Percentiles rank a stretch among this genome's conserved stretches.
phyloP scores from a whole-genome alignment of 148 eudicot genomes.

The Arbutus unedo region DNA sequence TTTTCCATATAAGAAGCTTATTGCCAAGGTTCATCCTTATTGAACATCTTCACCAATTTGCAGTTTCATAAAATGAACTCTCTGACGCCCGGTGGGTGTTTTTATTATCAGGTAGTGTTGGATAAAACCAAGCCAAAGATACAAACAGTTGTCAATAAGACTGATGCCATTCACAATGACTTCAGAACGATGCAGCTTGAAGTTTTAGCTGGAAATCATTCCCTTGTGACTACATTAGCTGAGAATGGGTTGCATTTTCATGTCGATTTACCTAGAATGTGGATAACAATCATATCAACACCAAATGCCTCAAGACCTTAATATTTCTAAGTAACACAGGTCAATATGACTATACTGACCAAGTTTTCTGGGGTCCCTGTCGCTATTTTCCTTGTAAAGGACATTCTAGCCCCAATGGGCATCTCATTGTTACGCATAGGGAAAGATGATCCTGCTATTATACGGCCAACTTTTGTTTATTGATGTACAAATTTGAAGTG shows the following conservation, averaged over 20 bases:
- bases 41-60: conserved; percentile 2
- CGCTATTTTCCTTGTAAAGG: neutral
- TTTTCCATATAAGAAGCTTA: conserved; percentile 67
- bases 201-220: conserved; percentile 89
- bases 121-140: conserved; percentile 95
- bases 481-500: neutral
- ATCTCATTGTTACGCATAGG: neutral
- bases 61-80: neutral
- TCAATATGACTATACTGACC: neutral
- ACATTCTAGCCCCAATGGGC: neutral
- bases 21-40: conserved; percentile 63
- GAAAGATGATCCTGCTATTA: neutral
- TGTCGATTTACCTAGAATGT: conserved; percentile 45
- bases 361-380: neutral
- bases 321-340: neutral
- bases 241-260: conserved; percentile 94
- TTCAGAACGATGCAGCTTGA: conserved; percentile 95
- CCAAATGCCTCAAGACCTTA: neutral
- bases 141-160: conserved; percentile 92
- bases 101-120: conserved; percentile 65
- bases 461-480: neutral
- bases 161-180: conserved; percentile 71
- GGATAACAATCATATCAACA: neutral
- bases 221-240: conserved; percentile 76
- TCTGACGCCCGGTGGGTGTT: conserved; percentile 9